Evolutionary conservation across 768 basidiomycete species (phyloP), one percentile per base, ranked within the genome.

Genomic region (Auriscalpium orientale): DNA sequence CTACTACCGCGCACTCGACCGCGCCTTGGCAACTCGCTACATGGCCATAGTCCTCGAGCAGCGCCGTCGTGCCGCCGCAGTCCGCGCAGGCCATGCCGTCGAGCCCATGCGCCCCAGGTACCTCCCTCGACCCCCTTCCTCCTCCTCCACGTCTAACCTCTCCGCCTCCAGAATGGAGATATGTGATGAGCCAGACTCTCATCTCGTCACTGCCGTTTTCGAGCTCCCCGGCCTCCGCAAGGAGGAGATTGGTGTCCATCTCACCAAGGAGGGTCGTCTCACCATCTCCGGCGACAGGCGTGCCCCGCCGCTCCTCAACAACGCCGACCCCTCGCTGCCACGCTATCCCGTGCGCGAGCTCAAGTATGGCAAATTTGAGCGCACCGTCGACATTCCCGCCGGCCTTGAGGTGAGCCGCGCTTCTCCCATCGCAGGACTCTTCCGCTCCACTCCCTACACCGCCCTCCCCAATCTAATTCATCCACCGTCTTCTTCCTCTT

Each of bases 201-300:
- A 76, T 58, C 56, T 61, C 18, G 74, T 81, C 28, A 79, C 76
- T 2, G 80, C 79, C 10, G 74, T 74, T 7, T 79, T 84, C 55
- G 83, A 83, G 61, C 66, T 81, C 1, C 81, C 82, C 5, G 80
- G 82, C 9, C 64, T 82, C 52, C 76, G 72, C 53, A 77, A 79
- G 53, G 74, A 78, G 45, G 70, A 74, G 50, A 71, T 82, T 45
- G 61, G 67, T 36, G 76, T 82, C 49, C 74, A 81, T 51, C 65
- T 81, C 47, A 62, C 61, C 18, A 72, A 74, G 43, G 72, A 79
- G 57, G 71, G 74, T 56, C 72, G 70, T 40, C 67, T 84, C 50
- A 77, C 70, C 2, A 68, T 84, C 37, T 75, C 76, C 8, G 79
- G 78, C 22, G 74, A 81, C 63, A 69, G 61, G 22, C 65, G 67